Evolutionary conservation across 2,329 filamentous ascomycete genomes (phyloP), one percentile per base, ranked within the genome.

Genomic region (Cryphonectria radicalis): DNA sequence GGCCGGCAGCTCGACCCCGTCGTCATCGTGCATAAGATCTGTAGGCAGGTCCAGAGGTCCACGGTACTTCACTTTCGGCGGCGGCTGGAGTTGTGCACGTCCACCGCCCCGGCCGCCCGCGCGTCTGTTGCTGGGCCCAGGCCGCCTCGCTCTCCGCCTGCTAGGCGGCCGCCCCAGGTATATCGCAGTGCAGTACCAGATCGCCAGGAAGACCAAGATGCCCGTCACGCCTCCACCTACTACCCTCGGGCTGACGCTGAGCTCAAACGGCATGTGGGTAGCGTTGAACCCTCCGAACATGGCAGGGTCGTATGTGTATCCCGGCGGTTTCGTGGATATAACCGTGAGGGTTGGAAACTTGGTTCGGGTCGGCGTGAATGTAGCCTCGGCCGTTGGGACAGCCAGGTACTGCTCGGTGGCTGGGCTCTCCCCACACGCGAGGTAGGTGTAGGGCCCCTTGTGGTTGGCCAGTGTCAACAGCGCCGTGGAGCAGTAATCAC

Each of bases 381-480:
- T 57, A n/a, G 53, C 25, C 13, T 57, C n/a, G 4, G 25, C 53
- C 11, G 53, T 57, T 6, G 53, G n/a, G 8, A 57, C 53, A 11
- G 53, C 53, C 11, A 57, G 25, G 13, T 60, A 68, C 3, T 63
- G 37, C 13, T 80, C 74, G 3, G 76, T 78, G 5, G 65, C 73
- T 11, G 76, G 74, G 59, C 67, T 73, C 2, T 70, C 70, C 4
- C 77, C 81, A 46, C 81, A 82, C 7, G 79, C 79, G 25, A 81
- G 76, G 50, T 82, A 82, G 0, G 78, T 77, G 59, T 81, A 82
- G 11, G 76, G 53, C 13, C 53, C 78, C 25, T 80, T 76, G 67
- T 78, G 78, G 28, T 77, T 72, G 7, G 77, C 75, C 32, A 78
- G 76, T 1, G 76, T 78, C 32, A 83, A 67, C 37, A 81, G 74